Percentiles rank a stretch among this genome's conserved stretches.
Conservation (phyloP, 352 stramenopile genomes). For the Phytophthora pini region DNA sequence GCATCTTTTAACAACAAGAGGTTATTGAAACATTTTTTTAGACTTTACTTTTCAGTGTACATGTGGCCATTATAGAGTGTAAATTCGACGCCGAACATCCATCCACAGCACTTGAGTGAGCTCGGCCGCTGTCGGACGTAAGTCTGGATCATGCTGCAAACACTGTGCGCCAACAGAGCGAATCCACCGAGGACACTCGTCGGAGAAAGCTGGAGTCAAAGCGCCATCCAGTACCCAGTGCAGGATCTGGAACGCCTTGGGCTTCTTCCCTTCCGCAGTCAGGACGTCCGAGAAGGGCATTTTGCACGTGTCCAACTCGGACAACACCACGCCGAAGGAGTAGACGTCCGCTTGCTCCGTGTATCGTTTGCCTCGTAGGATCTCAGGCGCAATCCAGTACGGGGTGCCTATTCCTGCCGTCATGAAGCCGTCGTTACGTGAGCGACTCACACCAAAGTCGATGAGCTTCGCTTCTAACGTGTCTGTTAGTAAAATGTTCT, state of each 20-base stretch:
- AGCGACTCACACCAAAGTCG: constrained; percentile 50
- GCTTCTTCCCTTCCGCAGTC: constrained; percentile 28
- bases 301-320: constrained; percentile 46
- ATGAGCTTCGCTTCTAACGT: constrained; percentile 42
- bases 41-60: background rate
- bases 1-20: background rate
- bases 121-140: constrained; percentile 17
- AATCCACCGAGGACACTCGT: constrained; percentile 48
- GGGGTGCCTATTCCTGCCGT: constrained; percentile 38
- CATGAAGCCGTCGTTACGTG: constrained; percentile 32
- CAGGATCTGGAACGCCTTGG: constrained; percentile 48
- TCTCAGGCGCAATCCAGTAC: constrained; percentile 58
- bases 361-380: constrained; percentile 40
- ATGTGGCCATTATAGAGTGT: constrained; percentile 11
- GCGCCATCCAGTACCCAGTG: constrained; percentile 46
- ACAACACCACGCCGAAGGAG: constrained; percentile 62
- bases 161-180: constrained; percentile 14
- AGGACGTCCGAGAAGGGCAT: constrained; percentile 34
- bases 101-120: constrained; percentile 18
- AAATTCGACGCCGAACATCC: constrained; percentile 21
- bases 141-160: constrained; percentile 17
- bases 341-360: constrained; percentile 73
- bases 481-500: constrained; percentile 44
- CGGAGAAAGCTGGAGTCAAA: constrained; percentile 48
- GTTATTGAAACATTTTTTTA: no score